phyloP scores from a whole-genome alignment of 164 flowering plant genomes.

The Chloranthus sessilifolius region DNA sequence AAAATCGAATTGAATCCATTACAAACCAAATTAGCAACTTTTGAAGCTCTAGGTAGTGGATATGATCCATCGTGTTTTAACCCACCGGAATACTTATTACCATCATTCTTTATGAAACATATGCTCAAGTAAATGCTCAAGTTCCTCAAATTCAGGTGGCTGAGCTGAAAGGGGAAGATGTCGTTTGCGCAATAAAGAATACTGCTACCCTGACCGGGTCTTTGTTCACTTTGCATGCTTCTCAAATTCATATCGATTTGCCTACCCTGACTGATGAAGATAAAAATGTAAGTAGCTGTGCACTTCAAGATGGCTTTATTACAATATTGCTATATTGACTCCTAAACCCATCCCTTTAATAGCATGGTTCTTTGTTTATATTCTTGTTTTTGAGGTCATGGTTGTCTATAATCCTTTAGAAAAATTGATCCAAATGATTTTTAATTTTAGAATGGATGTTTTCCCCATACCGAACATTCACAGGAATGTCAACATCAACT shows the following conservation, averaged over 20 bases:
- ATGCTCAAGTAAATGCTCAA: not conserved
- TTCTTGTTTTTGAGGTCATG: no score
- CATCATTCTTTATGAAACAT: not conserved
- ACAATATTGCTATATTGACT: not conserved
- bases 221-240: conserved; percentile 68
- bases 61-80: conserved; percentile 4
- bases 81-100: not conserved
- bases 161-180: conserved; percentile 70
- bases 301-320: conserved; percentile 1
- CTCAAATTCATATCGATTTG: conserved; percentile 72
- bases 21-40: not conserved
- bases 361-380: no score
- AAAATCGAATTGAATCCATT: not conserved
- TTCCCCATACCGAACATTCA: no score
- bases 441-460: no score
- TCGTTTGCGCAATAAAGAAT: conserved; percentile 68
- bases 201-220: conserved; percentile 73
- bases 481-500: no score
- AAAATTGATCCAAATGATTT: no score
- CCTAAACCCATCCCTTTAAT: no score
- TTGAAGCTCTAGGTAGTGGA: not conserved
- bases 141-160: conserved; percentile 41
- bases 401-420: no score
- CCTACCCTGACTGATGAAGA: conserved; percentile 81
- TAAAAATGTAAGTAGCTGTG: conserved; percentile 49